phyloP scores from a whole-genome alignment of 805 yeast genomes.

The Pichia occidentalis region DNA sequence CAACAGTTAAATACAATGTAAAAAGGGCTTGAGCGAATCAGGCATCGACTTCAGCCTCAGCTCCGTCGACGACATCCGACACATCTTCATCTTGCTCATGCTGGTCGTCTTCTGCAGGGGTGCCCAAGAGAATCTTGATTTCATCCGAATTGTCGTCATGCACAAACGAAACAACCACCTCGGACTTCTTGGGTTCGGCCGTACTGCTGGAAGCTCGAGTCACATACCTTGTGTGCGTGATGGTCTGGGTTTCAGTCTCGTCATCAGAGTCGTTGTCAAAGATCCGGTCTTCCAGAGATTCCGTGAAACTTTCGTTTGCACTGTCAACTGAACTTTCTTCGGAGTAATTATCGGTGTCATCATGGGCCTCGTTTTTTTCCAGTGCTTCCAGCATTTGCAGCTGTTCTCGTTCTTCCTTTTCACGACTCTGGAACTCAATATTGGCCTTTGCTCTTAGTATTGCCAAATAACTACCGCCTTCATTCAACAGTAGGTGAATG shows the following conservation, averaged over 20 bases:
- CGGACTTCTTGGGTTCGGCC: slow-evolving; percentile 3
- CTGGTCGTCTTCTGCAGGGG: too few relatives aligned
- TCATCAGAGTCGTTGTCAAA: slow-evolving; percentile 4
- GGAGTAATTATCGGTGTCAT: slow-evolving; percentile 8
- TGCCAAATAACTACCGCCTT: slow-evolving; percentile 54
- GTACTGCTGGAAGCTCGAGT: background rate
- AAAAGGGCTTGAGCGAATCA: too few relatives aligned
- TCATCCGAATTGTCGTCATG: too few relatives aligned
- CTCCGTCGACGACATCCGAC: too few relatives aligned
- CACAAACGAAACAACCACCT: too few relatives aligned
- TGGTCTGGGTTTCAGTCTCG: slow-evolving; percentile 13
- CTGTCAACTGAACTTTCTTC: too few relatives aligned
- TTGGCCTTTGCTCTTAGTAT: slow-evolving; percentile 54
- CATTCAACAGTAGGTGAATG: slow-evolving; percentile 45
- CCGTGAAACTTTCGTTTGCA: too few relatives aligned
- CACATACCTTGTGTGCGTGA: slow-evolving; percentile 2
- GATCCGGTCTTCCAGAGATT: too few relatives aligned
- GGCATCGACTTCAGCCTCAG: too few relatives aligned
- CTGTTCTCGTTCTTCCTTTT: slow-evolving; percentile 34
- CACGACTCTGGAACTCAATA: slow-evolving; percentile 49
- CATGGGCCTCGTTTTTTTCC: slow-evolving; percentile 13
- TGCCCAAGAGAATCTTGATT: too few relatives aligned
- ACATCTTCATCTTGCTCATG: too few relatives aligned
- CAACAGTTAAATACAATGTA: too few relatives aligned
- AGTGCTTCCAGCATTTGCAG: slow-evolving; percentile 22